Evolutionary conservation across 441 rosid genomes (phyloP).

Genomic region (California macrophylla): DNA sequence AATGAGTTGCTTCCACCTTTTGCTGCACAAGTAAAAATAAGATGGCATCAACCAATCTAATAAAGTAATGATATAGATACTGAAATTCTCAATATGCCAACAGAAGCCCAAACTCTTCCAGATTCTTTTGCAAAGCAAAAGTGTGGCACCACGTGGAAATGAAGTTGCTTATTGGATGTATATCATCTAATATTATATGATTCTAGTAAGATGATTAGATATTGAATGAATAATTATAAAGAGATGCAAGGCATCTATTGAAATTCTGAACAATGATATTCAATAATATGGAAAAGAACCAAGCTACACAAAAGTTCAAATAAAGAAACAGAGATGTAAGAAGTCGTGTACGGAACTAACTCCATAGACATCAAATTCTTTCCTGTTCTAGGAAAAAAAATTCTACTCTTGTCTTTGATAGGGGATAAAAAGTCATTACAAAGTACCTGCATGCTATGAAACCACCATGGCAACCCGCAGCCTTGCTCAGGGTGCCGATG

Average conservation of each 20-base stretch:
- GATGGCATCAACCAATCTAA: not conserved
- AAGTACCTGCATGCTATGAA: conserved; percentile 85
- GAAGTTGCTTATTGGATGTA: not conserved
- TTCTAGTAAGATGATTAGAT: not conserved
- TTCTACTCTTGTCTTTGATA: not conserved
- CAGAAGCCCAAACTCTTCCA: not conserved
- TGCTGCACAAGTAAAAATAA: conserved; percentile 37
- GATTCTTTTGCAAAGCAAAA: not conserved
- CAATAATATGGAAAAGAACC: not conserved
- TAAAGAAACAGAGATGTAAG: too few relatives aligned
- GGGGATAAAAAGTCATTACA: not conserved
- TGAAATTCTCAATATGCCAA: not conserved
- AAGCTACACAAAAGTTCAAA: not conserved
- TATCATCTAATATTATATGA: not conserved
- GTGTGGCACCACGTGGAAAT: not conserved
- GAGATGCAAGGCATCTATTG: not conserved
- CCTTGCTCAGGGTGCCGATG: conserved; percentile 89
- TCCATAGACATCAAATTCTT: not conserved
- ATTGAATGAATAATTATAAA: not conserved
- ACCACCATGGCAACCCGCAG: conserved; percentile 96
- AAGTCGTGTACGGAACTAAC: too few relatives aligned
- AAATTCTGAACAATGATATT: not conserved
- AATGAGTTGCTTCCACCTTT: conserved; percentile 81
- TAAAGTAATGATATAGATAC: not conserved
- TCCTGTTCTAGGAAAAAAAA: not conserved